A percentile compares a stretch with the other conserved stretches of the same genome.
Evolutionary conservation across 129 eudicot species (phyloP).

Genomic region (Smallanthus sonchifolius): DNA sequence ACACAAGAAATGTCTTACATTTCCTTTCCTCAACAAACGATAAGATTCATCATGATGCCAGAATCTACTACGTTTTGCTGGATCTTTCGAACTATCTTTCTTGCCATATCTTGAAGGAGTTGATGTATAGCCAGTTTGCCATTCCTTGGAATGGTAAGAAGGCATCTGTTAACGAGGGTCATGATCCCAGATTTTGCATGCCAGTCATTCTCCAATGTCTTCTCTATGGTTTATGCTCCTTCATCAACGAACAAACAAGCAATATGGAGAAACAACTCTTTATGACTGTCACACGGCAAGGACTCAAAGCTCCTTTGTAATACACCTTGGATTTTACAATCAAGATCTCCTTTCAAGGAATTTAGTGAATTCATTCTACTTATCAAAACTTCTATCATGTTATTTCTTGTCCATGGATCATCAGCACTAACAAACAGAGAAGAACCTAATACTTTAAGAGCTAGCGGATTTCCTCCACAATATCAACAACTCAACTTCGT

Average conservation of each 20-base stretch:
- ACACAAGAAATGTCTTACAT: constrained; percentile 17
- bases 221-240: neutral
- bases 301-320: constrained; percentile 11
- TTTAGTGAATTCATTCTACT: constrained; percentile 4
- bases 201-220: neutral
- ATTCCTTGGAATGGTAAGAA: neutral
- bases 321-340: neutral
- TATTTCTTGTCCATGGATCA: neutral
- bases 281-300: neutral
- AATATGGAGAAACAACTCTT: constrained; percentile 15
- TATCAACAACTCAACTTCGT: neutral
- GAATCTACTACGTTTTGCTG: constrained; percentile 1
- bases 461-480: constrained; percentile 17
- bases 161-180: neutral
- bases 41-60: neutral
- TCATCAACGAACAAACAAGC: constrained; percentile 10
- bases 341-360: constrained; percentile 10
- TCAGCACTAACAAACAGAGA: neutral
- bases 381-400: neutral
- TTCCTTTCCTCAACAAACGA: neutral
- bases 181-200: neutral
- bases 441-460: constrained; percentile 23
- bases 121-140: neutral
- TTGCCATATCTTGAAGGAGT: constrained; percentile 13
- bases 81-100: constrained; percentile 1